Base-by-base conservation (phyloP, 495 filamentous ascomycete genomes). In the Echria macrotheca region DNA sequence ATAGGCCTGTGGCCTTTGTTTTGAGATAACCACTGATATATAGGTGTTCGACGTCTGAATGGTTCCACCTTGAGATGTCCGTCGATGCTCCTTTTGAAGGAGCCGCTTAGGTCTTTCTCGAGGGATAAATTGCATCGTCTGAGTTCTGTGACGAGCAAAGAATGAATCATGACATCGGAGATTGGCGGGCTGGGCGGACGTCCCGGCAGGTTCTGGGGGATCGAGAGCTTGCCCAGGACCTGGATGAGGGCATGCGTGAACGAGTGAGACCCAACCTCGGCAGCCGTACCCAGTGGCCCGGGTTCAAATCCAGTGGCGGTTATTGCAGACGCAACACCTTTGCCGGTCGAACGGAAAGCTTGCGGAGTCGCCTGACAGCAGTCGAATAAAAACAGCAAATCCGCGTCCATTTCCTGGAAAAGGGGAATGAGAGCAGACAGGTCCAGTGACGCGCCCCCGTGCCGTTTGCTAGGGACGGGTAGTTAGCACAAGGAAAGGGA, bases 261-360 rank as follows among this genome's bases (percentile, higher is more conserved):
- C 5, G 38, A 41, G 19, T 41, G 38, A 7, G 38, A 7, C 15
- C 38, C 38, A 41, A 41, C 38, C 19, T 41, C 38, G 15, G 38
- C 38, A 4, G 38, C 38, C 3, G 19, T 41, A 7, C 38, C 38
- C 6, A 23, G 7, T 5, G 38, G 5, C 7, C 19, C 19, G 19
- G 38, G 38, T 19, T 41, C 38, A 41, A 41, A 41, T 5, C 38
- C 38, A 7, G 35, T 37, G 14, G 35, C 35, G 7, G 35, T 37
- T 8, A 41, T 41, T 9, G 38, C 38, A 19, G 38, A 41, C 19
- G 23, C 38, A 24, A 41, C 19, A 14, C 38, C 38, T 23, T 41
- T 41, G 7, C 38, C 38, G 4, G 14, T 41, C 19, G 38, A 41
- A 19, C 8, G 7, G 14, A 41, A 41, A 8, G 38, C 15, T 15